Percentiles rank a stretch among this genome's conserved stretches.
Evolutionary conservation across 331 rosid genomes (phyloP).

Genomic region (Rhamnella rubrinervis): DNA sequence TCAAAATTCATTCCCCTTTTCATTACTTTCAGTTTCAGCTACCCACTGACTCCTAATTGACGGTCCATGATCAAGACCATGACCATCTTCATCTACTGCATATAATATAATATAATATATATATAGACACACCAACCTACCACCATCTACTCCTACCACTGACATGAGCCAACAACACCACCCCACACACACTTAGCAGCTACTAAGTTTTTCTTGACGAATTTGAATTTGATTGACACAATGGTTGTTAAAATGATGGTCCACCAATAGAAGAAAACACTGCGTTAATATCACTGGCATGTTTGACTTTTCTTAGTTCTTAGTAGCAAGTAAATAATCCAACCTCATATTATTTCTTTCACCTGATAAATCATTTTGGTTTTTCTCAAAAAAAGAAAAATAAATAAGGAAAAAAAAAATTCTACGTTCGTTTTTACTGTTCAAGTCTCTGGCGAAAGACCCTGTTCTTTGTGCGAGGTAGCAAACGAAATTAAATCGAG

Average conservation of each 20-base stretch:
- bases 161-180: not conserved
- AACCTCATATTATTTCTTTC: too few relatives aligned
- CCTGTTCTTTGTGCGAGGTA: not conserved
- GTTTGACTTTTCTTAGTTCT: too few relatives aligned
- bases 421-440: not conserved
- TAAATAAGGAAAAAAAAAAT: too few relatives aligned
- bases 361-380: too few relatives aligned
- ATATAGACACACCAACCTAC: slow-evolving; percentile 30
- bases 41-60: slow-evolving; percentile 29
- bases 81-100: slow-evolving; percentile 14
- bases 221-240: too few relatives aligned
- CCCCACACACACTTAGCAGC: not conserved
- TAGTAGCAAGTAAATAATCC: too few relatives aligned
- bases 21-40: slow-evolving; percentile 11
- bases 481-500: not conserved
- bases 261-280: too few relatives aligned
- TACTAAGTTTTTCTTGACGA: not conserved
- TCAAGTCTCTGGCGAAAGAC: not conserved
- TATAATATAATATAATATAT: too few relatives aligned
- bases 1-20: not conserved
- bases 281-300: too few relatives aligned
- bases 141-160: slow-evolving; percentile 21
- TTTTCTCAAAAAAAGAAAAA: too few relatives aligned
- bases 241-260: too few relatives aligned
- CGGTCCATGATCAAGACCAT: not conserved